These are phyloP conservation scores for Trichothecium roseum DNA, from an alignment of 2,329 filamentous ascomycete genomes.

Conservation along the genomic window DNA sequence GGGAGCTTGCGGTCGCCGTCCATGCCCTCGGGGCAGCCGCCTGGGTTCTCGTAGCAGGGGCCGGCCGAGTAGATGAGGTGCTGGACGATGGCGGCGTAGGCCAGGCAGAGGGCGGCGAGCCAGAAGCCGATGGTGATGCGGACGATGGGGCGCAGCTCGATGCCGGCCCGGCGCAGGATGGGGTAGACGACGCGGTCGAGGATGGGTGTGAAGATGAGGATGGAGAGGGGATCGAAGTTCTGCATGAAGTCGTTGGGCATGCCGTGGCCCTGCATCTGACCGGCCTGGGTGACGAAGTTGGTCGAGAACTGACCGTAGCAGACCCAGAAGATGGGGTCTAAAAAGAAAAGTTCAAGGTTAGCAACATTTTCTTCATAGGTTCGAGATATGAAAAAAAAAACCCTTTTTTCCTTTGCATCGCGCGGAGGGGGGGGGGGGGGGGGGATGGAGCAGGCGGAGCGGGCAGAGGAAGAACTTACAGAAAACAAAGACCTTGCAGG, in stretches of 20 bases:
- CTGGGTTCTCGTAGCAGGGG: conserved; percentile 37
- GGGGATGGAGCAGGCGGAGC: no score
- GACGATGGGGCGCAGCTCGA: conserved; percentile 54
- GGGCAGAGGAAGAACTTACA: conserved; percentile 26
- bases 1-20: conserved; percentile 20
- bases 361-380: no score
- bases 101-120: conserved; percentile 40
- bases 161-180: conserved; percentile 41
- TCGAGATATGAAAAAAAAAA: no score
- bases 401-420: no score
- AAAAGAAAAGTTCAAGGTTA: conserved; percentile 9
- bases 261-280: conserved; percentile 47
- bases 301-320: conserved; percentile 58
- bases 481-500: conserved; percentile 61
- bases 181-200: conserved; percentile 53
- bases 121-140: conserved; percentile 57
- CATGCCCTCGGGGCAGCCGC: conserved; percentile 22
- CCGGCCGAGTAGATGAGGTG: conserved; percentile 45
- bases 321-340: conserved; percentile 51
- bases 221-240: conserved; percentile 56
- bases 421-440: no score
- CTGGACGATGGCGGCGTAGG: conserved; percentile 49
- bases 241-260: conserved; percentile 62
- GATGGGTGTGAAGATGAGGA: conserved; percentile 57
- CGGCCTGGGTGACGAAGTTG: conserved; percentile 55